A percentile compares a stretch with the other conserved stretches of the same genome.
These are phyloP conservation scores for Euphrasia arctica DNA, from an alignment of 305 asterid species.

Conservation along the genomic window DNA sequence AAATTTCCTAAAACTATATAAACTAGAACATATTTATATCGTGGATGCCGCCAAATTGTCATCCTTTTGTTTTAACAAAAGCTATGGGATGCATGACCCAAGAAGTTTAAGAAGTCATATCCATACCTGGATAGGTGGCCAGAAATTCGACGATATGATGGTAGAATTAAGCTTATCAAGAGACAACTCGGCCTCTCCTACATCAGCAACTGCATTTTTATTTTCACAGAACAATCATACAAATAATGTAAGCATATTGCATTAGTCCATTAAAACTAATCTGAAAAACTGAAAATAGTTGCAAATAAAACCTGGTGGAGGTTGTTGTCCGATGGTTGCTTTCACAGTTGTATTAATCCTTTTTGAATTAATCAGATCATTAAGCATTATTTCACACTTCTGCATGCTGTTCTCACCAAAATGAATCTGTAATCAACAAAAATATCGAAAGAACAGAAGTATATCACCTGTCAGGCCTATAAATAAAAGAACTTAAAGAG, in stretches of 20 bases:
- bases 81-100: conserved; percentile 16
- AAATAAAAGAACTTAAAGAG: conserved; percentile 21
- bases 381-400: conserved; percentile 97
- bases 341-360: conserved; percentile 88
- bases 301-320: conserved; percentile 52
- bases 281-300: conserved; percentile 15
- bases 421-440: conserved; percentile 66
- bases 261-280: conserved; percentile 17
- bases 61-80: conserved; percentile 6
- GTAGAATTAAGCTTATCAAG: conserved; percentile 72
- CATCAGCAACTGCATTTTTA: conserved; percentile 43
- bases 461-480: conserved; percentile 21
- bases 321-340: conserved; percentile 63
- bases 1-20: neutral
- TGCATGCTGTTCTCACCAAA: conserved; percentile 99
- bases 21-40: neutral
- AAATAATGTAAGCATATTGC: conserved; percentile 19
- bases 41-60: conserved; percentile 9
- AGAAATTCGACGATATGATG: conserved; percentile 87
- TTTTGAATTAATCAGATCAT: conserved; percentile 92
- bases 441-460: conserved; percentile 23
- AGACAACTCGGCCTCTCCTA: conserved; percentile 52
- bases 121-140: conserved; percentile 98
- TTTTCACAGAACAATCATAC: conserved; percentile 23
- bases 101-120: conserved; percentile 17